phyloP scores from a whole-genome alignment of 768 basidiomycete genomes.

The Termitomyces sp. region DNA sequence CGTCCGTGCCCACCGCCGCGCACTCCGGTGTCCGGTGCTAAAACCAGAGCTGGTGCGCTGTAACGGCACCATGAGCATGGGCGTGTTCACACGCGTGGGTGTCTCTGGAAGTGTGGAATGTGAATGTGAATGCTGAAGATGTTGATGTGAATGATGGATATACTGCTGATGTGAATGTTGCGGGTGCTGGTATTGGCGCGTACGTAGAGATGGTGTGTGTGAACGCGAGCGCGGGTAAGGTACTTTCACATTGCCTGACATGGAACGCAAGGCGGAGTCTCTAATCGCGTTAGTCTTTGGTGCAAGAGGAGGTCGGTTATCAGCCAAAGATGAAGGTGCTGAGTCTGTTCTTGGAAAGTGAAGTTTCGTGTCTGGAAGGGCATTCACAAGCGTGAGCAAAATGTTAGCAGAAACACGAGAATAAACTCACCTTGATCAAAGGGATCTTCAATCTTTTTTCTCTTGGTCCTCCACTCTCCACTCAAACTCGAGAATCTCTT shows the following conservation, averaged over 20 bases:
- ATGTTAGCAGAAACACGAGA: background rate
- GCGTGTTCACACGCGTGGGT: conserved; percentile 24
- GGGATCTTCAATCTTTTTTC: conserved; percentile 15
- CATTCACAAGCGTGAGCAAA: background rate
- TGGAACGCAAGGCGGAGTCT: background rate
- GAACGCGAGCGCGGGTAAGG: conserved; percentile 16
- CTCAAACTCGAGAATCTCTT: conserved; percentile 51
- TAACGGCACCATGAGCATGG: conserved; percentile 21
- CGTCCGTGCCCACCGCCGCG: conserved; percentile 55
- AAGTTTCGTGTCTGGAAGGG: conserved; percentile 8
- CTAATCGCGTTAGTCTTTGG: background rate
- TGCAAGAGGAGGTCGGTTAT: background rate
- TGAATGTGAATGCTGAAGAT: background rate
- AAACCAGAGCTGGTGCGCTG: background rate
- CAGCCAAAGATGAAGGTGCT: background rate
- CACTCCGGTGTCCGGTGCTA: conserved; percentile 28
- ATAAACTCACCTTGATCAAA: conserved; percentile 3
- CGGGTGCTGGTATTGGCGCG: conserved; percentile 10
- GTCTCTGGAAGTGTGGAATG: conserved; percentile 13
- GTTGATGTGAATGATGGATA: background rate
- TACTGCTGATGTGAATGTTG: conserved; percentile 13
- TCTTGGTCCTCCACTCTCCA: conserved; percentile 42
- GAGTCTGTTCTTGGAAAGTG: conserved; percentile 11
- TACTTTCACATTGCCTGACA: conserved; percentile 4
- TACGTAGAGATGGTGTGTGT: conserved; percentile 25